Base-by-base conservation (phyloP, 805 yeast genomes). In the Metschnikowia proteae region DNA sequence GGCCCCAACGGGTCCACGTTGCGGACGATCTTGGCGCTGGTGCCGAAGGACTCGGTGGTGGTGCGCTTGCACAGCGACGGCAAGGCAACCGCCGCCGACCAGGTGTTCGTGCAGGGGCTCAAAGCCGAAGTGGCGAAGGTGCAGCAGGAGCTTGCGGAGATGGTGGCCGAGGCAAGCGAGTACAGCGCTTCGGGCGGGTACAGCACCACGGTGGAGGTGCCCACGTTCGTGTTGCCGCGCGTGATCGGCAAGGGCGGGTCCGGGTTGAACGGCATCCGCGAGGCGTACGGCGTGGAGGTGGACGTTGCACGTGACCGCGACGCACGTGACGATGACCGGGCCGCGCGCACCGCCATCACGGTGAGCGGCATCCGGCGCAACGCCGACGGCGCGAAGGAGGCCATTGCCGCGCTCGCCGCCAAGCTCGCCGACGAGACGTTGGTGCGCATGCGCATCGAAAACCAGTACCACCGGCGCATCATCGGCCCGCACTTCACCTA, bases 201-300 rank as follows among this genome's bases (percentile, higher is more conserved):
- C 66, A 59, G 62, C 49, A 63, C 77, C 13, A 69, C 79, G 17
- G 67, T 84, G 46, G 74, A 73, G 29, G 82, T 89, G 62, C 95
- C 97, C 53, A 67, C 82, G 2, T 70, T 75, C 45, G 79, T 82
- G 42, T 71, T 92, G 51, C 78, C 94, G 28, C 83, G 94, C 68
- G 75, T 95, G 46, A 89, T 94, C 66, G 99, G 99, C 57, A 86
- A 85, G 63, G 86, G 81, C 52, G 99, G 99, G 48, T 71, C 88
- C 38, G 81, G 82, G 62, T 70, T 94, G 61, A 79, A 80, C 57
- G 72, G 79, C 43, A 65, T 89, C 51, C 78, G 86, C 54, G 88
- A 86, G 7, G 85, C 86, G 60, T 88, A 75, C 59, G 88, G 83
- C 42, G 88, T 87, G 56, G 79, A 78, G 57, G 76, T 94, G 53